These are phyloP conservation scores for Pochonia chlamydosporia DNA, from an alignment of 2,329 filamentous ascomycete species.

Conservation along the genomic window DNA sequence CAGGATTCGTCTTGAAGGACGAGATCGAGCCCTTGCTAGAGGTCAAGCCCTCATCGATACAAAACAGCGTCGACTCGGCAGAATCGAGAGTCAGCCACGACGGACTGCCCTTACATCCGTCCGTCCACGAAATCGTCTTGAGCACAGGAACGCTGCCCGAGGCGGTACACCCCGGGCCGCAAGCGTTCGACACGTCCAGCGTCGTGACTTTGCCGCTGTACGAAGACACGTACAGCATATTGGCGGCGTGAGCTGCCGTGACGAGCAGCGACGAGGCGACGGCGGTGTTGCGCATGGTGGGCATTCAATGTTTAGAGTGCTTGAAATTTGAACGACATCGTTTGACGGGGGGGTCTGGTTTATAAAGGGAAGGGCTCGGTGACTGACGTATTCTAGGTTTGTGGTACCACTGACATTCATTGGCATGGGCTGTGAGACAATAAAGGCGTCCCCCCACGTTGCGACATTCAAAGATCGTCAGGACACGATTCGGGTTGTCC, in stretches of 20 bases:
- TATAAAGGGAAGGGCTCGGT: too few species aligned
- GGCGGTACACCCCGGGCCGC: neutral
- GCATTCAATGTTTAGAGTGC: neutral
- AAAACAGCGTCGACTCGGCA: slow-evolving; percentile 46
- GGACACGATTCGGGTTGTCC: too few species aligned
- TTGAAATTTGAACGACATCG: too few species aligned
- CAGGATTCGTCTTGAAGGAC: slow-evolving; percentile 28
- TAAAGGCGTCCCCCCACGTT: too few species aligned
- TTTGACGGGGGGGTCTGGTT: too few species aligned
- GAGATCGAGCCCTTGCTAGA: slow-evolving; percentile 42
- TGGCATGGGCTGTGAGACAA: too few species aligned
- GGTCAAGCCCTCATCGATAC: slow-evolving; percentile 51
- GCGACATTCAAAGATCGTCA: too few species aligned
- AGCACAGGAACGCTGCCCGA: slow-evolving; percentile 23
- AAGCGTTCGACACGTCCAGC: slow-evolving; percentile 28
- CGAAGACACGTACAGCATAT: slow-evolving; percentile 41
- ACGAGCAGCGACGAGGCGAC: slow-evolving; percentile 4
- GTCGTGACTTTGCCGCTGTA: slow-evolving; percentile 44
- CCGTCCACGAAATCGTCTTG: slow-evolving; percentile 33
- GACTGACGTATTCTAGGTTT: too few species aligned
- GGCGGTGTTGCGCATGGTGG: slow-evolving; percentile 6
- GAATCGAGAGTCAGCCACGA: slow-evolving; percentile 56
- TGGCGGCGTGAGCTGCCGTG: slow-evolving; percentile 23
- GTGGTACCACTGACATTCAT: too few species aligned
- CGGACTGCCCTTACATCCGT: slow-evolving; percentile 46